phyloP scores from a whole-genome alignment of 2,329 filamentous ascomycete species.

The Fusarium camptoceras region DNA sequence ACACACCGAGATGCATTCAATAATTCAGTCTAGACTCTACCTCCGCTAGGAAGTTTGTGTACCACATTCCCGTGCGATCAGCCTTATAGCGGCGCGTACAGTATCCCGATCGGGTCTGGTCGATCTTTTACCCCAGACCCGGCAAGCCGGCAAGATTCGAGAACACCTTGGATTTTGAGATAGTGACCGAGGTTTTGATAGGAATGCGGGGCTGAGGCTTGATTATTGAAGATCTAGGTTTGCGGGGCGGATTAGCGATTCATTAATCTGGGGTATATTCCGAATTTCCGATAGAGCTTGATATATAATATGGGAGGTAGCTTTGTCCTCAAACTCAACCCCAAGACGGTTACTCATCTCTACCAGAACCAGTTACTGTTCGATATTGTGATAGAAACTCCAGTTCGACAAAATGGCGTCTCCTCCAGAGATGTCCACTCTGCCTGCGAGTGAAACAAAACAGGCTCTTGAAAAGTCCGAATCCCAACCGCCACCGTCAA shows the following conservation, averaged over 20 bases:
- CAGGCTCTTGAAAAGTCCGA: neutral
- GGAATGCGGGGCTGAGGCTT: neutral
- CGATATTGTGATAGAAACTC: neutral
- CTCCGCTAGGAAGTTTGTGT: neutral
- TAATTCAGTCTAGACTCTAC: neutral
- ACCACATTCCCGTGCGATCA: neutral
- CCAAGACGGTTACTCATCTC: neutral
- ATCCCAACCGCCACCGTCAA: neutral
- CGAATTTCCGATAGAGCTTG: neutral
- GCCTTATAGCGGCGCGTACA: neutral
- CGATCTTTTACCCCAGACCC: neutral
- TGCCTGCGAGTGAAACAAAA: neutral
- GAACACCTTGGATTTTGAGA: neutral
- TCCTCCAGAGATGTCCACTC: neutral
- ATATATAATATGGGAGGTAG: neutral
- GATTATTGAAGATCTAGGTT: neutral
- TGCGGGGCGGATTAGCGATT: neutral
- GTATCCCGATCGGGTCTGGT: neutral
- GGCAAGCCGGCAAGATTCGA: neutral
- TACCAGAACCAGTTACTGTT: neutral
- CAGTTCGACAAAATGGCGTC: neutral
- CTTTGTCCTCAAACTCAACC: neutral
- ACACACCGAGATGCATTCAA: neutral
- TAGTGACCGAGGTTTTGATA: neutral
- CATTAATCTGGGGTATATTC: neutral